A percentile compares a stretch with the other conserved stretches of the same genome.
Evolutionary conservation across 371 early-diverging fungal species (phyloP).

Genomic region (Cokeromyces recurvatus): DNA sequence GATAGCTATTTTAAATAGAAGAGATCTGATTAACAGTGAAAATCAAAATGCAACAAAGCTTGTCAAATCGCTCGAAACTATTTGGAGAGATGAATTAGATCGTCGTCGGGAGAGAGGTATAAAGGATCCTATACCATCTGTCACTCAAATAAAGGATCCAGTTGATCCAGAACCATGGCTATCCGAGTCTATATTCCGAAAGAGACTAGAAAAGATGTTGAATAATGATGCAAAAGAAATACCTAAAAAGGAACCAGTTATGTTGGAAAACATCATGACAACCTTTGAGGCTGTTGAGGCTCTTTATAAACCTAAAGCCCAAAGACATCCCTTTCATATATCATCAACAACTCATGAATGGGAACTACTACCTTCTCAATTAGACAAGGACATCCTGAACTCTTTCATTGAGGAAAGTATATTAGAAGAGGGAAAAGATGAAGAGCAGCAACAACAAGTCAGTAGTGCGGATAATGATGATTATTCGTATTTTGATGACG

Average conservation of each 20-base stretch:
- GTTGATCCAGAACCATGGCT: constrained; percentile 13
- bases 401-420: neutral
- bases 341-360: constrained; percentile 13
- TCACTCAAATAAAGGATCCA: constrained; percentile 12
- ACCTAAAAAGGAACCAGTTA: neutral
- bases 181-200: constrained; percentile 13
- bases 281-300: constrained; percentile 46
- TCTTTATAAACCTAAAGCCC: constrained; percentile 23
- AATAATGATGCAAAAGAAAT: neutral
- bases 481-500: too few species aligned
- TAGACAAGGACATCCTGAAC: constrained; percentile 14
- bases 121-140: constrained; percentile 9
- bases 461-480: constrained; percentile 7
- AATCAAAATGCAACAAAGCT: constrained; percentile 11
- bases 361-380: constrained; percentile 2
- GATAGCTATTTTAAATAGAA: constrained; percentile 67
- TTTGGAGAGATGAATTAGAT: constrained; percentile 52
- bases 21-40: constrained; percentile 18
- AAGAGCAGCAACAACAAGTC: constrained; percentile 1
- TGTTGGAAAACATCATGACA: constrained; percentile 26
- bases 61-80: constrained; percentile 51
- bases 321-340: constrained; percentile 7
- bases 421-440: neutral
- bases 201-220: constrained; percentile 12
- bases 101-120: constrained; percentile 15